Percentiles rank a stretch among this genome's conserved stretches.
These are phyloP conservation scores for Pythium utonaiense DNA, from an alignment of 352 stramenopile genomes.

Conservation along the genomic window DNA sequence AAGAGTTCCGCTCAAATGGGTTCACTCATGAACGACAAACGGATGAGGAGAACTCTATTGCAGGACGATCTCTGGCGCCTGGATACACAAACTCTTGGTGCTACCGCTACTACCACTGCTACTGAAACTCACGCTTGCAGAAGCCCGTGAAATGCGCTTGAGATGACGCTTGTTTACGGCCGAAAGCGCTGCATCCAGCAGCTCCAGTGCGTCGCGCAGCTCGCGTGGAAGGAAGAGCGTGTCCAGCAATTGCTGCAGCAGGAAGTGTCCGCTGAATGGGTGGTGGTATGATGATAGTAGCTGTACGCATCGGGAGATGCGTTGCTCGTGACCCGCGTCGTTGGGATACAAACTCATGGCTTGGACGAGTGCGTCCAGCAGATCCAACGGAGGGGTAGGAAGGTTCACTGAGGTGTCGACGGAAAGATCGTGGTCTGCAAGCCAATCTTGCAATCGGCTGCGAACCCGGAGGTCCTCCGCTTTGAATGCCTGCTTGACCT, in stretches of 20 bases:
- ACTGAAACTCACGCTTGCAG: not conserved
- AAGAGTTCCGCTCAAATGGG: constrained; percentile 18
- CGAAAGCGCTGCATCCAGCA: constrained; percentile 15
- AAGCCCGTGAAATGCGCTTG: not conserved
- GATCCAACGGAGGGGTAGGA: constrained; percentile 4
- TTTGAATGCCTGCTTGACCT: constrained; percentile 16
- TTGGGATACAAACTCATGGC: not conserved
- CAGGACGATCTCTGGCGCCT: constrained; percentile 1
- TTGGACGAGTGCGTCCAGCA: constrained; percentile 10
- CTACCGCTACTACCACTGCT: not conserved
- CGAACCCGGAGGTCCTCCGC: constrained; percentile 14
- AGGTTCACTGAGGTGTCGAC: not conserved
- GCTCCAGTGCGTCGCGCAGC: constrained; percentile 18
- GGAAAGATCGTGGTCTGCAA: not conserved
- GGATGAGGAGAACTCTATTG: not conserved
- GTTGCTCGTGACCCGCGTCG: not conserved
- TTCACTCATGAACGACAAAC: constrained; percentile 3
- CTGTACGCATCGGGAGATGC: not conserved
- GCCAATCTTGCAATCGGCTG: not conserved
- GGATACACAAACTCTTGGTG: constrained; percentile 1
- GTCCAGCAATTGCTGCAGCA: constrained; percentile 26
- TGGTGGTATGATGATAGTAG: not conserved
- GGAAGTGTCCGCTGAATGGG: constrained; percentile 14
- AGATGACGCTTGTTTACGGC: not conserved
- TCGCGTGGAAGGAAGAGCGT: constrained; percentile 14